Evolutionary conservation across 441 rosid genomes (phyloP).

Genomic region (Eutrema salsugineum): DNA sequence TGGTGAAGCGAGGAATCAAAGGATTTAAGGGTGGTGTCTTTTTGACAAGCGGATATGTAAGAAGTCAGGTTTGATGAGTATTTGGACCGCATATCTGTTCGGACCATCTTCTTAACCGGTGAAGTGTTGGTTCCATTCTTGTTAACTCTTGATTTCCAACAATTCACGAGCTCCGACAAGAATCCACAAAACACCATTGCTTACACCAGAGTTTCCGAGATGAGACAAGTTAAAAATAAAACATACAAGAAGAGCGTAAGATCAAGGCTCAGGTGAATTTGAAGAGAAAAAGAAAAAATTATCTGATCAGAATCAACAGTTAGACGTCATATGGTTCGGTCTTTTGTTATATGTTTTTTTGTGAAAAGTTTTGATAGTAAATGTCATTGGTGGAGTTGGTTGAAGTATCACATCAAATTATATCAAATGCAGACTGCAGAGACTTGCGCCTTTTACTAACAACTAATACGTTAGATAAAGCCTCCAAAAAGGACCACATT

Average conservation of each 20-base stretch:
- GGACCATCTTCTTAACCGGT: neutral
- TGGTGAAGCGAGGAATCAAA: conserved; percentile 7
- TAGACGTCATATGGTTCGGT: neutral
- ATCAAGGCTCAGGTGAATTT: neutral
- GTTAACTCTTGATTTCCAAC: neutral
- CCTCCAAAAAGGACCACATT: too few relatives aligned
- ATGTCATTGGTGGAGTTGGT: neutral
- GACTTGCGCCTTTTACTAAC: neutral
- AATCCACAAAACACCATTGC: conserved; percentile 18
- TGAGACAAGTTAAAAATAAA: neutral
- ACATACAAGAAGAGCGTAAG: neutral
- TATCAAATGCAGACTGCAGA: neutral
- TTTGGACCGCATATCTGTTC: conserved; percentile 12
- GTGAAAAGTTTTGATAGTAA: neutral
- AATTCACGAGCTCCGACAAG: neutral
- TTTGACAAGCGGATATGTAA: conserved; percentile 17
- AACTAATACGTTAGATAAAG: too few relatives aligned
- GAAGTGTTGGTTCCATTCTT: neutral
- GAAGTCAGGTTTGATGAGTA: conserved; percentile 17
- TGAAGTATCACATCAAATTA: conserved; percentile 1
- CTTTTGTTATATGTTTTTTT: neutral
- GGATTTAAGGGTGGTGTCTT: neutral
- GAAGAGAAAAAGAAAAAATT: neutral
- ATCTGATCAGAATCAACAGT: neutral
- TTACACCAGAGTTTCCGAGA: neutral